Evolutionary conservation across 345 rosid species (phyloP), one percentile per base, ranked within the genome.

Genomic region (Erysimum cheiranthoides): DNA sequence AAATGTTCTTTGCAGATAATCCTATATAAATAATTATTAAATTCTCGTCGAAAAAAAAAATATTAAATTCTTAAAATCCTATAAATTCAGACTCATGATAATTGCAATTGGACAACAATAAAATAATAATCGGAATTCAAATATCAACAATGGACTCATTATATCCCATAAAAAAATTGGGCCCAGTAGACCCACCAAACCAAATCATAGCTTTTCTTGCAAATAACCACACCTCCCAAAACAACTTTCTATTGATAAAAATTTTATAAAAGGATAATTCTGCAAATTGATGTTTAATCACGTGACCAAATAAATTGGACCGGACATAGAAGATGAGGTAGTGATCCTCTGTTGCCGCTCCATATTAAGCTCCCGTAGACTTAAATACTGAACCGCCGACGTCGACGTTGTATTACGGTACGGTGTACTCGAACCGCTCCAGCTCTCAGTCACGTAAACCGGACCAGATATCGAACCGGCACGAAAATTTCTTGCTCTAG

Each of bases 301-400:
- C 68, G 90, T 86, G 73, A 88, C 93, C 66, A 88, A 70, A 80
- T 85, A 88, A 47, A 88, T 73, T 6, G 90, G 90, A 27, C 78
- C 78, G 47, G 81, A 66, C 60, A 66, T 27, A 52, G 90, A 69
- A 62, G 90, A 69, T 42, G 96, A 84, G 21, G 90, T 77, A 46
- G 86, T 78, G 36, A 77, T 65, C 79, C 87, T 87, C 42, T 85
- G 83, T 52, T 83, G 84, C 36, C 86, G 81, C 50, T 85, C 97
- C 93, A 81, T 83, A 78, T 66, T 91, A 10, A 91, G 90, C 71
- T 93, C 93, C 80, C 91, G 83, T 64, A 93, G 87, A 77, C 94
- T 89, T 80, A 87, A 14, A 70, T 93, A 89, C 28, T 92, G 97
- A 56, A 87, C 71, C 60, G 54, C 70, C 58, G 84, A 34, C 42